Evolutionary conservation across 345 rosid genomes (phyloP), one percentile per base, ranked within the genome.

Genomic region (Arabidopsis suecica): DNA sequence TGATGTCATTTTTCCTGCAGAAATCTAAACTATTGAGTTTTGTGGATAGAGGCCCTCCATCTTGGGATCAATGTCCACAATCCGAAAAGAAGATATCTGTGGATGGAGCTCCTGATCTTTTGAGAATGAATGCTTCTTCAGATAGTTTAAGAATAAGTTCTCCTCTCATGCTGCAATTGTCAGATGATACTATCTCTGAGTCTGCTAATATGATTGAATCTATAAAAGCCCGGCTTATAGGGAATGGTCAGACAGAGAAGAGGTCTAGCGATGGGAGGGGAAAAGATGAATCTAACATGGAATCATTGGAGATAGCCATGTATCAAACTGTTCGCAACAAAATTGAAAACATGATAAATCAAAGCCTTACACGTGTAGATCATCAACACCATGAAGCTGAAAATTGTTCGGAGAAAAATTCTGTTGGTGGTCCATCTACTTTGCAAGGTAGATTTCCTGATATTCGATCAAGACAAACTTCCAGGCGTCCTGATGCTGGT

Each of bases 11-110:
- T 75, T 77, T 73, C 51, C 55, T 56, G 82, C 76, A 95, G 99
- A 95, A 88, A 88, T 95, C 99, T 60, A 90, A 88, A 89, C 88
- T 92, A 75, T 59, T 82, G 84, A 92, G 91, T 81, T 82, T 92
- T 72, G 86, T 85, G 66, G 88, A 92, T 65, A 85, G 84, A 84
- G 90, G 86, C 8, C 82, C 88, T 54, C 88, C 84, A 50, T 86
- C 89, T 48, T 92, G 96, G 97, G 87, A 90, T 74, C 85, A 69
- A 81, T 75, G 36, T 73, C 79, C 59, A 49, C 82, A 38, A 41
- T 71, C 80, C 10, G 85, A 82, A 33, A 82, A 78, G 81, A 87
- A 78, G 37, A 68, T 41, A 57, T 50, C 74, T 50, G 50, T 66
- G 61, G 82, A 80, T 32, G 80, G 73, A 73, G 71, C 76, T 71